Base-by-base conservation (phyloP, 208 protist genomes). In the Leishmania braziliensis region DNA sequence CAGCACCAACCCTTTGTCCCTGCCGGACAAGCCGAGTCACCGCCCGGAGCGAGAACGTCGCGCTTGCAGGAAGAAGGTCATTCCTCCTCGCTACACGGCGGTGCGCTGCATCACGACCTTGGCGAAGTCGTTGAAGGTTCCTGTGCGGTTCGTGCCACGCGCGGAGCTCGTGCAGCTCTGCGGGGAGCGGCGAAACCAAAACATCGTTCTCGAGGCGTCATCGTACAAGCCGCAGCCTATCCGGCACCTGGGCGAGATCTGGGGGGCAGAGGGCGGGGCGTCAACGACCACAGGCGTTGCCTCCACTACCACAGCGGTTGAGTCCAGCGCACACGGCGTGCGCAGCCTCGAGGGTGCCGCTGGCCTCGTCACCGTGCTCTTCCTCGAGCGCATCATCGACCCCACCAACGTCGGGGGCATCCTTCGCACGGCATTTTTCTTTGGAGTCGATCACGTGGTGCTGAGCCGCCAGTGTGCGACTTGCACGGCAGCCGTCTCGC, bases 101-200 rank as follows among this genome's bases (percentile, higher is more conserved):
- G 65, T 95, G 26, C 91, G 89, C 56, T 91, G 90, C 69, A 91
- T 96, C 80, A 73, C 87, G 16, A 78, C 82, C 29, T 78, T 97
- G 43, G 93, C 91, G 43, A 90, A 90, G 72, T 80, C 77, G 14
- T 50, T 94, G 75, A 65, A 85, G 3, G 84, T 95, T 48, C 88
- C 91, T 5, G 77, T 97, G 16, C 79, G 78, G 9, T 88, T 87
- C 16, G 93, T 97, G 68, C 87, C 91, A 26, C 90, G 93, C 1
- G 56, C 68, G 5, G 91, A 94, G 86, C 83, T 97, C 43, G 84
- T 91, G 81, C 87, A 89, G 84, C 86, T 97, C 39, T 95, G 93
- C 68, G 93, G 93, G 29, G 93, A 97, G 80, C 87, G 93, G 29
- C 88, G 93, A 0, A 90, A 97, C 75, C 93, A 97, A 79, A 95